phyloP scores from a whole-genome alignment of 257 asterid species.

The Salvia miltiorrhiza region DNA sequence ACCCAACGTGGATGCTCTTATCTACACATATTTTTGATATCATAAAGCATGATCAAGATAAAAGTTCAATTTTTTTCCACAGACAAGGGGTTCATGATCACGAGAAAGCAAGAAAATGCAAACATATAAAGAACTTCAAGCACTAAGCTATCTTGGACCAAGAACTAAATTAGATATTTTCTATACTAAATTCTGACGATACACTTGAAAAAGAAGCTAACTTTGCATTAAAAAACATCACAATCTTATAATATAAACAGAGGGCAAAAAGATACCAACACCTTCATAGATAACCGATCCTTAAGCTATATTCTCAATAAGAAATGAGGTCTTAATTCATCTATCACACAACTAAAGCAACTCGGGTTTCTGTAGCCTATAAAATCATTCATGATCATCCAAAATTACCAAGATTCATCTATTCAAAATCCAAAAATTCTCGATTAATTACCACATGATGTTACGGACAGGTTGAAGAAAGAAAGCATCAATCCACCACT shows the following conservation, averaged over 20 bases:
- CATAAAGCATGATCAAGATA: not conserved
- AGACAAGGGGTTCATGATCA: not conserved
- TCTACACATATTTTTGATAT: too few relatives aligned
- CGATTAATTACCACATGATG: not conserved
- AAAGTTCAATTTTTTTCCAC: not conserved
- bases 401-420: not conserved
- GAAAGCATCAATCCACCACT: not conserved
- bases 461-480: not conserved
- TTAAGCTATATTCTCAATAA: not conserved
- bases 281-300: not conserved
- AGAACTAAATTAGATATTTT: not conserved
- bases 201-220: not conserved
- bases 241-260: not conserved
- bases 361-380: not conserved
- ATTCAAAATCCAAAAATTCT: not conserved
- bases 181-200: not conserved
- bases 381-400: not conserved
- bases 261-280: not conserved
- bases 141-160: not conserved
- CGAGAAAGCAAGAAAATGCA: too few relatives aligned
- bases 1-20: too few relatives aligned
- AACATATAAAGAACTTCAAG: not conserved
- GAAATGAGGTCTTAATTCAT: not conserved
- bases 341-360: not conserved
- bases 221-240: conserved; percentile 1